A percentile compares a stretch with the other conserved stretches of the same genome.
These are phyloP conservation scores for Phyllostachys edulis DNA, from an alignment of 176 grass and related monocot genomes.

Conservation along the genomic window DNA sequence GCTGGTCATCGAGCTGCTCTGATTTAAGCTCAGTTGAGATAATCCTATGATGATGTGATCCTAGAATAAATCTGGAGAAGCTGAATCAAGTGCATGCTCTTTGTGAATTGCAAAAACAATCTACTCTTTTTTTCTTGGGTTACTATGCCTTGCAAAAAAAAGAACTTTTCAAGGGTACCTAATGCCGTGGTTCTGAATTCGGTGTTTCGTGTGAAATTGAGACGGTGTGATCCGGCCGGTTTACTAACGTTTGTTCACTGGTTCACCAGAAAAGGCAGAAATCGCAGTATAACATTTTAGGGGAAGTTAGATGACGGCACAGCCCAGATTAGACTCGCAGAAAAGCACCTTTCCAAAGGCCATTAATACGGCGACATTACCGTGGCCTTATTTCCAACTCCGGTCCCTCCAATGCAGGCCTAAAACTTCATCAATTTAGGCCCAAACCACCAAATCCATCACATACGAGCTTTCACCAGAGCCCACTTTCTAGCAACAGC, in stretches of 20 bases:
- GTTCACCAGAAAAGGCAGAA: not conserved
- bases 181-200: not conserved
- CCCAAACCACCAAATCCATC: not conserved
- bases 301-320: not conserved
- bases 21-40: not conserved
- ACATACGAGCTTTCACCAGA: not conserved
- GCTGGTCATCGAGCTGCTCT: not conserved
- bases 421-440: not conserved
- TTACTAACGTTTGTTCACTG: not conserved
- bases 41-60: not conserved
- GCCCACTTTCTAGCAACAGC: not conserved
- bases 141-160: not conserved
- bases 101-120: not conserved
- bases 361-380: not conserved
- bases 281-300: not conserved
- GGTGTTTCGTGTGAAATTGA: not conserved
- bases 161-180: not conserved
- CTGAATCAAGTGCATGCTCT: not conserved
- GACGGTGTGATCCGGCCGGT: not conserved
- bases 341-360: not conserved
- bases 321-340: not conserved
- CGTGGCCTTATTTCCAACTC: not conserved
- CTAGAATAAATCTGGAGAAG: not conserved
- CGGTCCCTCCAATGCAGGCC: not conserved
- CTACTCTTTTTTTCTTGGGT: not conserved